Evolutionary conservation across 2,329 filamentous ascomycete genomes (phyloP).

Genomic region (Phyllosticta capitalensis): DNA sequence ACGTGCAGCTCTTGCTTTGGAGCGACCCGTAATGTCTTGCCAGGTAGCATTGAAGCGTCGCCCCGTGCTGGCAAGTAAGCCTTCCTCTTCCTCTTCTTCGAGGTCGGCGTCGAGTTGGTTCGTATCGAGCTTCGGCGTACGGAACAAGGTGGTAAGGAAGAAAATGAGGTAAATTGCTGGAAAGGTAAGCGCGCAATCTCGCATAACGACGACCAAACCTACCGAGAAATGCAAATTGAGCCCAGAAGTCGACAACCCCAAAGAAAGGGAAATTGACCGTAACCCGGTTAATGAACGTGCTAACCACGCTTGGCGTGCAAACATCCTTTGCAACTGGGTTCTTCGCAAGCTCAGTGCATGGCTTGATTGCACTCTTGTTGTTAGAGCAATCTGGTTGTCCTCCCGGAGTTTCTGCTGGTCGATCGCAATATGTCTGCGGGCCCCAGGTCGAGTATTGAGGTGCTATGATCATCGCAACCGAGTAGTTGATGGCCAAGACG

Average conservation of each 20-base stretch:
- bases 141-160: constrained; percentile 69
- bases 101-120: constrained; percentile 78
- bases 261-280: constrained; percentile 94
- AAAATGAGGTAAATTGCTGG: constrained; percentile 65
- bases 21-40: constrained; percentile 69
- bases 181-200: background rate
- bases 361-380: constrained; percentile 60
- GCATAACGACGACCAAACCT: constrained; percentile 14
- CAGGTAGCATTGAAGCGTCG: constrained; percentile 76
- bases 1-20: constrained; percentile 14
- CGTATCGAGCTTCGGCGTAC: constrained; percentile 67
- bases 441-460: constrained; percentile 93
- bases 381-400: constrained; percentile 66
- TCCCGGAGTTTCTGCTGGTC: constrained; percentile 51
- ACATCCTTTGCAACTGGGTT: constrained; percentile 65
- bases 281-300: constrained; percentile 85
- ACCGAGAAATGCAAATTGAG: constrained; percentile 82
- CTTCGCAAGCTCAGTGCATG: constrained; percentile 69
- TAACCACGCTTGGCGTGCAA: constrained; percentile 85
- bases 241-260: constrained; percentile 88
- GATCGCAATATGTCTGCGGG: constrained; percentile 86
- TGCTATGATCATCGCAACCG: constrained; percentile 84
- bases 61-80: constrained; percentile 73
- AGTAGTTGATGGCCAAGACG: constrained; percentile 85
- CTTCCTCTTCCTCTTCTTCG: constrained; percentile 88